These are phyloP conservation scores for Eutreptiella sp. DNA, from an alignment of 208 protist species.

Conservation along the genomic window DNA sequence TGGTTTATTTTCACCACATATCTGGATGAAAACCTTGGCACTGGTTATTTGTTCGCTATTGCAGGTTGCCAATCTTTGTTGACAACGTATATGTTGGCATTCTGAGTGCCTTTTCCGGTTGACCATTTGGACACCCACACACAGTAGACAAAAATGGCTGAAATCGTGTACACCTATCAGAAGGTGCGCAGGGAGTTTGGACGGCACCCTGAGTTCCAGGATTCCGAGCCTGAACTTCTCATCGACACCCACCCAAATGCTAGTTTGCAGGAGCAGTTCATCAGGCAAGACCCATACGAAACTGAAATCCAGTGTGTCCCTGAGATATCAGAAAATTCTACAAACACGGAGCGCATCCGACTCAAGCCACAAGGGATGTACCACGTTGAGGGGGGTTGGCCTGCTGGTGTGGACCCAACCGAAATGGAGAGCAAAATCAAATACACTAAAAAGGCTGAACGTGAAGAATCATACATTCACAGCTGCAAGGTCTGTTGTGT, in stretches of 20 bases:
- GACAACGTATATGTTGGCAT: no score
- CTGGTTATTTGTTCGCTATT: no score
- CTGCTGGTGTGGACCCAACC: constrained; percentile 86
- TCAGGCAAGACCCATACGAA: constrained; percentile 64
- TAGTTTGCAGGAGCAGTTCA: constrained; percentile 63
- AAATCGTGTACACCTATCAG: constrained; percentile 85
- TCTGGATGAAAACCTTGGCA: no score
- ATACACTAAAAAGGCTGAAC: constrained; percentile 92
- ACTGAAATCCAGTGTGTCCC: constrained; percentile 82
- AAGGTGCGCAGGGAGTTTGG: constrained; percentile 79
- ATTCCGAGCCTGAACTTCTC: constrained; percentile 78
- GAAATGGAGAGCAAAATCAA: constrained; percentile 91
- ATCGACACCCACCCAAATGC: constrained; percentile 72
- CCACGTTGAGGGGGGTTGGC: constrained; percentile 92
- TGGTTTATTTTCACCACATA: no score
- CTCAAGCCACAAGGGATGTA: constrained; percentile 78
- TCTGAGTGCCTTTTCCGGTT: no score
- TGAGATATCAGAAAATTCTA: constrained; percentile 77
- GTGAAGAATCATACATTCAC: constrained; percentile 85
- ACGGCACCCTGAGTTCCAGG: constrained; percentile 80
- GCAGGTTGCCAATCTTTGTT: no score
- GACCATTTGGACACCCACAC: no score
- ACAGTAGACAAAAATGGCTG: no score
- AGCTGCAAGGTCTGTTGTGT: constrained; percentile 69
- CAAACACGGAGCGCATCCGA: constrained; percentile 85